Evolutionary conservation across 805 yeast species (phyloP), one percentile per base, ranked within the genome.

Genomic region (Metschnikowia anglica): DNA sequence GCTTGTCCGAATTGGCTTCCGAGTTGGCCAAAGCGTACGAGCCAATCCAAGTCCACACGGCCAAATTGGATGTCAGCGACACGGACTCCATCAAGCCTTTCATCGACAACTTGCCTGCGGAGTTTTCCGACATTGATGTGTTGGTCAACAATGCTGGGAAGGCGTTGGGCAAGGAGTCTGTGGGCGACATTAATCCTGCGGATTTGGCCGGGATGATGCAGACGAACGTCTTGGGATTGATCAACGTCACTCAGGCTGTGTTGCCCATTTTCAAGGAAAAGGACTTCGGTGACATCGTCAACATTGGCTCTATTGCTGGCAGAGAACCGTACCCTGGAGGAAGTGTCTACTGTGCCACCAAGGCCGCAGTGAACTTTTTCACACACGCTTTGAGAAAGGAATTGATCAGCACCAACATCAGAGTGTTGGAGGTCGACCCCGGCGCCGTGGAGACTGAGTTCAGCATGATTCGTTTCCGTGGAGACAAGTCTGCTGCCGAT

Each of bases 381-480:
- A 50, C 70, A 3, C 57, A 56, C 24, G 38, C 66, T 2, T 64
- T 68, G 49, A 58, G 72, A 44, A 65, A 65, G 47, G 73, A 68
- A 47, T 53, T 62, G 45, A 62, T 68, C 42, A 54, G 53, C 49
- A 66, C 72, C 13, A 54, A 50, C 16, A 63, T 68, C 37, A 56
- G 73, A 43, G 68, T 68, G 12, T 44, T 67, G 49, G 72, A 67
- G 53, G 65, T 67, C 17, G 68, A 63, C 44, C 72, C 72, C 2
- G 73, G 73, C 43, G 69, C 68, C 10, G 73, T 68, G 3, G 59
- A 59, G 44, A 67, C 73, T 19, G 73, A 68, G 51, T 68, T 68
- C 41, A 61, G 67, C 15, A 43, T 60, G 28, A 68, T 67, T 28
- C 58, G 73, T 38, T 61, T 55, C 49, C 46, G 59, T 21, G 72